Conservation (phyloP, 257 asterid genomes). For the Solanum neorickii region DNA sequence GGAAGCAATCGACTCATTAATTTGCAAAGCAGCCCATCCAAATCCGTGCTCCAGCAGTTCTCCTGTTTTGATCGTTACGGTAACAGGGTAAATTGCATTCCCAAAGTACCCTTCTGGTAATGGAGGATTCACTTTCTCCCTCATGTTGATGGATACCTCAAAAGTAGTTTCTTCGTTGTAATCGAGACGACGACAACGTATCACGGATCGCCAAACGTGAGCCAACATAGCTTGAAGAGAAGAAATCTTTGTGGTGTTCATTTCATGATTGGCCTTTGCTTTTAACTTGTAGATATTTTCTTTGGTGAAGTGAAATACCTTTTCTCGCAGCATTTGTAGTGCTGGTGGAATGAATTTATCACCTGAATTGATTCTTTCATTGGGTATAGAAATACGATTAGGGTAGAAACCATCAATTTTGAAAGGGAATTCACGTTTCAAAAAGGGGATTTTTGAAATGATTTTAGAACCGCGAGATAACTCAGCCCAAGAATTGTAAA, state of each 20-base stretch:
- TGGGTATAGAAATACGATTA: neutral
- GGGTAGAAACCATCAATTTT: neutral
- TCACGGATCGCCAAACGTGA: constrained; percentile 29
- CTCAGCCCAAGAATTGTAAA: neutral
- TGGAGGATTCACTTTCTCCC: constrained; percentile 19
- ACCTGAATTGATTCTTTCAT: neutral
- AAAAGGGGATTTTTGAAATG: constrained; percentile 13
- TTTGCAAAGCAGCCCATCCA: constrained; percentile 14
- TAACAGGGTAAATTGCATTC: neutral
- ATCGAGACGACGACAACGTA: constrained; percentile 8
- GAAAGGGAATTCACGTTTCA: constrained; percentile 16
- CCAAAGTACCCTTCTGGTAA: constrained; percentile 30
- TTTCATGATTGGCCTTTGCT: constrained; percentile 24
- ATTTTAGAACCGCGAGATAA: constrained; percentile 15
- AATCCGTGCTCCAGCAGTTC: neutral
- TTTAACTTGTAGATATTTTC: constrained; percentile 15
- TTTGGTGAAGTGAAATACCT: constrained; percentile 22
- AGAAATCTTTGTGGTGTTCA: constrained; percentile 9
- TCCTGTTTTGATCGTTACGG: neutral
- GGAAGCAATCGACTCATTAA: constrained; percentile 8
- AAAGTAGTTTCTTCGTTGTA: neutral
- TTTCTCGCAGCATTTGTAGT: neutral
- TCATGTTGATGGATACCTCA: neutral
- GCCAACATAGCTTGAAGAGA: constrained; percentile 42
- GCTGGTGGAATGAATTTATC: neutral